Evolutionary conservation across 352 stramenopile genomes (phyloP).

Genomic region (Pythium aphanidermatum): DNA sequence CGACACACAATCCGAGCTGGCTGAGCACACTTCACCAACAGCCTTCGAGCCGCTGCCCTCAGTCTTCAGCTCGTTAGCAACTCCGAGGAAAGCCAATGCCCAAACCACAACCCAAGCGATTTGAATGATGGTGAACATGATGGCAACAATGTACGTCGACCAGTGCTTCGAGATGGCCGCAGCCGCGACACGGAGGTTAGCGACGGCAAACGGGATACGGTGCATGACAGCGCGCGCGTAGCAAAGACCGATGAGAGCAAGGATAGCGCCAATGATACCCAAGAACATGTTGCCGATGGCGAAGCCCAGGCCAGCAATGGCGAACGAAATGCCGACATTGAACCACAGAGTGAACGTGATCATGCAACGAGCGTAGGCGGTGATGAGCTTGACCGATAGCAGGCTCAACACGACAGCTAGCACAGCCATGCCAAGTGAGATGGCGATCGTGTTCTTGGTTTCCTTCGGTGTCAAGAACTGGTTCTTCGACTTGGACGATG

Average conservation of each 20-base stretch:
- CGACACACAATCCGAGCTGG: slow-evolving; percentile 32
- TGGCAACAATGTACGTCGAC: slow-evolving; percentile 82
- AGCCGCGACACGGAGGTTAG: slow-evolving; percentile 87
- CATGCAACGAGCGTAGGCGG: slow-evolving; percentile 70
- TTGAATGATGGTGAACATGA: slow-evolving; percentile 85
- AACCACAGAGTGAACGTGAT: slow-evolving; percentile 85
- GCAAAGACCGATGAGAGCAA: slow-evolving; percentile 70
- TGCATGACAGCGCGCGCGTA: slow-evolving; percentile 84
- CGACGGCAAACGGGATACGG: slow-evolving; percentile 92
- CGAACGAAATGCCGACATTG: slow-evolving; percentile 69
- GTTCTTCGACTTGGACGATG: slow-evolving; percentile 2
- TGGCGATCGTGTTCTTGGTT: slow-evolving; percentile 22
- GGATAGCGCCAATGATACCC: slow-evolving; percentile 51
- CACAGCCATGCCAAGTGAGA: slow-evolving; percentile 23
- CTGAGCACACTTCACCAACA: no score
- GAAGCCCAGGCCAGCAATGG: slow-evolving; percentile 63
- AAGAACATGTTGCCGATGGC: slow-evolving; percentile 61
- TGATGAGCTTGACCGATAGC: slow-evolving; percentile 73
- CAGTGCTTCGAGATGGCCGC: slow-evolving; percentile 87
- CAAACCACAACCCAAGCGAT: slow-evolving; percentile 89
- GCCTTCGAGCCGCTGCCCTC: slow-evolving; percentile 9
- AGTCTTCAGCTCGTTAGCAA: slow-evolving; percentile 69
- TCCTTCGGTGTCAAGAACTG: slow-evolving; percentile 45
- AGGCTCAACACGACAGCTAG: slow-evolving; percentile 58
- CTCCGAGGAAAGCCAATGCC: slow-evolving; percentile 80